Conservation (phyloP, 2,329 filamentous ascomycete genomes). For the Lomentospora prolificans region DNA sequence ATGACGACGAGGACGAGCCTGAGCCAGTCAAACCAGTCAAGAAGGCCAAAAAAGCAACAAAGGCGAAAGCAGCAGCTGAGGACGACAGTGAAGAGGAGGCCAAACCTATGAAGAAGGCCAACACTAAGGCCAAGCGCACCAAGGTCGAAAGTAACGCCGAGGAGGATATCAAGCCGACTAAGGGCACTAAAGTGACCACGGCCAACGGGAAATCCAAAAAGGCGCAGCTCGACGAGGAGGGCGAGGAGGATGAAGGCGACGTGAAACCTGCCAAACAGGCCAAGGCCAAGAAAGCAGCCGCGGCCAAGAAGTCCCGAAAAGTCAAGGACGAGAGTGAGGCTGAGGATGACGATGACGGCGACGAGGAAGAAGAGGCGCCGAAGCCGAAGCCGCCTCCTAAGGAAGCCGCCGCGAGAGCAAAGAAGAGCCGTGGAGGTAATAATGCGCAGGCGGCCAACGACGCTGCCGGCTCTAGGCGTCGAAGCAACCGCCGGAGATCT, state of each 20-base stretch:
- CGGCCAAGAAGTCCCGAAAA: background rate
- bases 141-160: conserved; percentile 11
- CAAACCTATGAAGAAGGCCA: conserved; percentile 25
- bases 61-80: conserved; percentile 23
- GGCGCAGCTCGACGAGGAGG: conserved; percentile 19
- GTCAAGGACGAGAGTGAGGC: conserved; percentile 8
- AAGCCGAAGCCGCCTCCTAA: background rate
- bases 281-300: conserved; percentile 15
- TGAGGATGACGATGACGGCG: background rate
- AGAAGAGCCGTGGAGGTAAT: conserved; percentile 2
- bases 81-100: conserved; percentile 23
- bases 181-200: conserved; percentile 20
- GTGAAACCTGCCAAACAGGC: conserved; percentile 25
- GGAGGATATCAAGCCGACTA: conserved; percentile 17
- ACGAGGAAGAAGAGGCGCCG: background rate
- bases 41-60: conserved; percentile 22
- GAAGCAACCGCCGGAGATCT: background rate
- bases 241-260: conserved; percentile 23
- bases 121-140: conserved; percentile 14
- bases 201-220: conserved; percentile 19
- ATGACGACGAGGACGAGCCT: conserved; percentile 9
- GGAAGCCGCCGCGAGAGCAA: conserved; percentile 2
- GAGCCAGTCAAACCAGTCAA: conserved; percentile 16
- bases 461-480: conserved; percentile 16
- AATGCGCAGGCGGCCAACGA: conserved; percentile 19